Evolutionary conservation across 1,284 basidiomycete genomes (phyloP), one percentile per base, ranked within the genome.

Genomic region (Wallemia mellicola): DNA sequence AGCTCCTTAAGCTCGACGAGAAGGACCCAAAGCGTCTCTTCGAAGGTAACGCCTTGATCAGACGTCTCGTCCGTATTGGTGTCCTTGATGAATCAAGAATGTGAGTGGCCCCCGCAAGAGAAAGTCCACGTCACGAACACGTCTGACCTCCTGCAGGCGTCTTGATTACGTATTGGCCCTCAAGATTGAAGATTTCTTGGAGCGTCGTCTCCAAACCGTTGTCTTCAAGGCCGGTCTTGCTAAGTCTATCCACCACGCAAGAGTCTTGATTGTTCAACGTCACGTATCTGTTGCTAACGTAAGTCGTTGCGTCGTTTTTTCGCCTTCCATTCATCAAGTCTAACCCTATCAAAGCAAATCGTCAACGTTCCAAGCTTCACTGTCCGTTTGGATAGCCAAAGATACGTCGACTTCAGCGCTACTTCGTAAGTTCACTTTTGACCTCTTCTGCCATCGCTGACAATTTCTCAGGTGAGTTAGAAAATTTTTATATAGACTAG

Each of bases 1-100:
- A 98, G 77, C 84, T 98, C 64, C 83, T 98, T 74, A 98, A 98
- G 79, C 88, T 99, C 75, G 92, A 98, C 69, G 85, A 83, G 74
- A 98, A 99, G 75, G 94, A 98, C 76, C 89, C 92, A 71, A 98
- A 96, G 79, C 86, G 94, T 75, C 86, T 98, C 64, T 98, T 99
- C 78, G 94, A 98, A 78, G 76, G 88, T 72, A 99, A 99, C 74
- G 92, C 92, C 70, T 81, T 98, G 68, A 98, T 99, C 73, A 89
- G 91, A 68, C 88, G 92, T 75, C 83, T 96, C 66, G 89, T 99
- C 61, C 89, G 92, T 70, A 96, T 99, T 68, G 92, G 92, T 79
- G 92, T 98, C 77, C 84, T 99, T 73, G 94, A 98, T 73, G 92
- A 99, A 79, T 76, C 80, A 65, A 85, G 91, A 73, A 96, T 98